Percentiles rank a stretch among this genome's conserved stretches.
Evolutionary conservation across 2,329 filamentous ascomycete genomes (phyloP).

Genomic region (Huntiella abstrusa): DNA sequence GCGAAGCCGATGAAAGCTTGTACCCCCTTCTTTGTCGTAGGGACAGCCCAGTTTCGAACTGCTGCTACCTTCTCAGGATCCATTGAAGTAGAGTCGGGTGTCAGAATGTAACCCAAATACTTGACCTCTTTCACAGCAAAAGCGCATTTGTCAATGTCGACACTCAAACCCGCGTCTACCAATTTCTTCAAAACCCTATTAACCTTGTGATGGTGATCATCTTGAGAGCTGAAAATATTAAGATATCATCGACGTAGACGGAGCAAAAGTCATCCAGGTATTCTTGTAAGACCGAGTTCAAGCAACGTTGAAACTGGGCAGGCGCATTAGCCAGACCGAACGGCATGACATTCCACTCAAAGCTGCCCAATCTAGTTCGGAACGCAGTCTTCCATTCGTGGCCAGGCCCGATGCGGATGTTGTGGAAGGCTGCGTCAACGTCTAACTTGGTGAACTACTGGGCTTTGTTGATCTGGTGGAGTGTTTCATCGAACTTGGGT

Average conservation of each 20-base stretch:
- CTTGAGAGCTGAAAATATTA: background rate
- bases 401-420: background rate
- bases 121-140: no score
- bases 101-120: no score
- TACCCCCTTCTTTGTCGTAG: no score
- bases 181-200: no score
- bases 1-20: no score
- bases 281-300: background rate
- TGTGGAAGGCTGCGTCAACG: conserved; percentile 14
- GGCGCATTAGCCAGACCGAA: background rate
- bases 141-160: no score
- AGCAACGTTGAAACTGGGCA: background rate
- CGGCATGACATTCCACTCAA: background rate
- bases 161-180: no score
- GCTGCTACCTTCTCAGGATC: no score
- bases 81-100: no score
- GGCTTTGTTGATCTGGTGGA: conserved; percentile 14
- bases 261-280: background rate
- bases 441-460: conserved; percentile 18
- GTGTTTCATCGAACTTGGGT: conserved; percentile 17
- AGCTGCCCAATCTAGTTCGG: background rate
- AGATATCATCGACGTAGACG: background rate
- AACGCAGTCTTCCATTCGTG: background rate
- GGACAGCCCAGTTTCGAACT: no score
- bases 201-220: no score